phyloP scores from a whole-genome alignment of 148 eudicot species.

The Vaccinium myrtillus region DNA sequence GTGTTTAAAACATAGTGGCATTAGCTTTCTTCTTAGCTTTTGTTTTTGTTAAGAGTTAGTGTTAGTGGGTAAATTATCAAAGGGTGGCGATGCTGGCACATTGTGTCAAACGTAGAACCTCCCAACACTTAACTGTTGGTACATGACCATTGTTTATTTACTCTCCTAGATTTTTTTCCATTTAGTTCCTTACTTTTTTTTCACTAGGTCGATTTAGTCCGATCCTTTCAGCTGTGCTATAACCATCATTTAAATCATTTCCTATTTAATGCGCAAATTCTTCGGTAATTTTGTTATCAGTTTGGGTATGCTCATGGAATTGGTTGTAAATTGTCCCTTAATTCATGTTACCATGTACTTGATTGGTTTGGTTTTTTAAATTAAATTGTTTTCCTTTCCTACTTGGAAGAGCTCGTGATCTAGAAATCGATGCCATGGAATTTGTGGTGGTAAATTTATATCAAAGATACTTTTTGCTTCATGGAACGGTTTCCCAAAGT shows the following conservation, averaged over 20 bases:
- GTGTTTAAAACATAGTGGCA: not conserved
- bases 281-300: not conserved
- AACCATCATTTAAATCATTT: not conserved
- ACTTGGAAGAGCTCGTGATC: not conserved
- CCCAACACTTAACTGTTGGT: not conserved
- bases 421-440: not conserved
- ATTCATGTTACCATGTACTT: not conserved
- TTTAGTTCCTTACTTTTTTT: not conserved
- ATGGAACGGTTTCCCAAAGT: not conserved
- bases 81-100: not conserved
- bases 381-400: not conserved
- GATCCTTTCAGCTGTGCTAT: not conserved
- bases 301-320: not conserved
- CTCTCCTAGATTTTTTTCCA: not conserved
- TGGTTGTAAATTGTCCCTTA: not conserved
- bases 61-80: not conserved
- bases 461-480: not conserved
- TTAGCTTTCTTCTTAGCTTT: not conserved
- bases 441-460: not conserved
- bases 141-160: not conserved
- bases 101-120: not conserved
- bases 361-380: not conserved
- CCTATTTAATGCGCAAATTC: too few species aligned
- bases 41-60: not conserved
- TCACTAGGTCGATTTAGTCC: not conserved